Evolutionary conservation across 2,329 filamentous ascomycete genomes (phyloP).

Genomic region (Trichoderma sp.): DNA sequence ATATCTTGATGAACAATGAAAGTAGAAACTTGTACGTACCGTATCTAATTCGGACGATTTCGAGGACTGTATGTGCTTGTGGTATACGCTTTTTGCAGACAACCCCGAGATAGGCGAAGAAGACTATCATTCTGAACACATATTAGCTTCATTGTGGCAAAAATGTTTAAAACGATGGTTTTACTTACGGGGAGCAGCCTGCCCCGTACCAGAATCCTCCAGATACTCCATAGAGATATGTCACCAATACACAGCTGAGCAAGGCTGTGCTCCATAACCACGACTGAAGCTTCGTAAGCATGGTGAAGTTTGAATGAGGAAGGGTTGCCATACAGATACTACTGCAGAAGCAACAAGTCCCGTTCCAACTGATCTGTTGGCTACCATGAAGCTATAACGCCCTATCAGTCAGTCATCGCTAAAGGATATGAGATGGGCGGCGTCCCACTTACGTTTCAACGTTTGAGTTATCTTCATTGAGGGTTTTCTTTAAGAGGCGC

Average conservation of each 20-base stretch:
- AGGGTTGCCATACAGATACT: not conserved
- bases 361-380: conserved; percentile 9
- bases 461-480: conserved; percentile 6
- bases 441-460: not conserved
- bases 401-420: not conserved
- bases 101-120: conserved; percentile 12
- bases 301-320: fast-evolving
- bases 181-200: not conserved
- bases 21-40: not conserved
- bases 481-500: not conserved
- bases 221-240: conserved; percentile 9
- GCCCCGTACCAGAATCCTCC: conserved; percentile 19
- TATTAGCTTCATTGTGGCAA: not conserved
- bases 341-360: conserved; percentile 13
- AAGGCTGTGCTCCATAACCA: conserved; percentile 18
- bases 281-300: not conserved
- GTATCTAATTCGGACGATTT: conserved; percentile 17
- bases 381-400: conserved; percentile 1
- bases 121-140: conserved; percentile 5
- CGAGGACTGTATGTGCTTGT: conserved; percentile 13
- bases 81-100: conserved; percentile 17
- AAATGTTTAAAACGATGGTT: not conserved
- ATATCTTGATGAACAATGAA: not conserved
- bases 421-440: too few relatives aligned
- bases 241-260: conserved; percentile 4